These are phyloP conservation scores for Epithele typhae DNA, from an alignment of 768 basidiomycete genomes.

Conservation along the genomic window DNA sequence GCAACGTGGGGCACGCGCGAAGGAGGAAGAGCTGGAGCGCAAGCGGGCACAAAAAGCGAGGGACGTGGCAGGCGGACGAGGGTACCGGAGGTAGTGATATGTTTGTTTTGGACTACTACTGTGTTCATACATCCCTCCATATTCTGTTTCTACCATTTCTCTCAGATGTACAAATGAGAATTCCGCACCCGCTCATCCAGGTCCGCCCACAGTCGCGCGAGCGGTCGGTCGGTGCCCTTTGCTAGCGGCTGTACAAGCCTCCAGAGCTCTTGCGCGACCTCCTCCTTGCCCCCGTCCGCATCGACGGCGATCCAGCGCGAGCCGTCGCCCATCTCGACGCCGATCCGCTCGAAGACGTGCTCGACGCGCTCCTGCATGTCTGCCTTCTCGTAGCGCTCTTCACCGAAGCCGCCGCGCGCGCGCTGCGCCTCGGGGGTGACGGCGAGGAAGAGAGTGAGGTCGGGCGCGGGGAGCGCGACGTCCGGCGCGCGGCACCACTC, in stretches of 20 bases:
- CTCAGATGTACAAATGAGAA: constrained; percentile 14
- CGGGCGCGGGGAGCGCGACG: constrained; percentile 82
- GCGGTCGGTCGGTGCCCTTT: constrained; percentile 33
- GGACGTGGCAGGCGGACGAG: constrained; percentile 20
- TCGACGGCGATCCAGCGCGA: constrained; percentile 53
- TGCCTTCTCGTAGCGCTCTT: constrained; percentile 82
- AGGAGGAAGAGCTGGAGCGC: constrained; percentile 72
- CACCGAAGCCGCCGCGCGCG: constrained; percentile 74
- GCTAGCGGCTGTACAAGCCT: constrained; percentile 39
- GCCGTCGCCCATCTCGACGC: constrained; percentile 40
- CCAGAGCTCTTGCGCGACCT: constrained; percentile 57
- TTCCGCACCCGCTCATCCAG: constrained; percentile 20
- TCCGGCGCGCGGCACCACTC: constrained; percentile 88
- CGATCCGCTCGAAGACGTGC: constrained; percentile 53
- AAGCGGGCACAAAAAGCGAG: constrained; percentile 34
- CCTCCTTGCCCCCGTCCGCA: constrained; percentile 47
- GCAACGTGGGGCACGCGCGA: constrained; percentile 64
- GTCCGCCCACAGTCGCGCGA: constrained; percentile 50
- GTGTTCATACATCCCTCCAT: neutral
- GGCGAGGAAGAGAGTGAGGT: constrained; percentile 84
- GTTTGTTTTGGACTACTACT: neutral
- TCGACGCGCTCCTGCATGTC: constrained; percentile 70
- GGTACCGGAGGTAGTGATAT: constrained; percentile 20
- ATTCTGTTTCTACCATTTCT: too few species aligned
- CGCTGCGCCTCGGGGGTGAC: constrained; percentile 67